A percentile compares a stretch with the other conserved stretches of the same genome.
Evolutionary conservation across 2,329 filamentous ascomycete species (phyloP).

Genomic region (Neofusicoccum parvum): DNA sequence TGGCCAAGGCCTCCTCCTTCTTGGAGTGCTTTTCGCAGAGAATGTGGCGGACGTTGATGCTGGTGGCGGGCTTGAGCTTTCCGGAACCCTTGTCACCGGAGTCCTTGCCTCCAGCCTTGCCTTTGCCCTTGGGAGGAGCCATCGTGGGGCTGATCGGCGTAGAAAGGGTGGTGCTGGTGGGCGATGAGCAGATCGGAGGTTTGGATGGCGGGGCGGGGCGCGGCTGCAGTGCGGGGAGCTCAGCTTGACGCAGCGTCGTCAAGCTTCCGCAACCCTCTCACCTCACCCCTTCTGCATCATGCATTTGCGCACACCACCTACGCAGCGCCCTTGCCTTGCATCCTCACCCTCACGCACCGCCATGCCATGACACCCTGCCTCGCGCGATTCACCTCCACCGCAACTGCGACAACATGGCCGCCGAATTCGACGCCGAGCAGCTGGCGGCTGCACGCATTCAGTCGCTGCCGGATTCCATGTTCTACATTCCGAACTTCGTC

Average conservation of each 20-base stretch:
- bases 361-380: background rate
- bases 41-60: slow-evolving; percentile 75
- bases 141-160: background rate
- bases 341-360: background rate
- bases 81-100: slow-evolving; percentile 38
- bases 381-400: background rate
- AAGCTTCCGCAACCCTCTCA: background rate
- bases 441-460: slow-evolving; percentile 45
- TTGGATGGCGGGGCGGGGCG: slow-evolving; percentile 13
- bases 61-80: slow-evolving; percentile 64
- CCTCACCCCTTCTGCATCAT: background rate
- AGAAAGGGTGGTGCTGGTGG: background rate
- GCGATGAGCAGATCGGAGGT: background rate
- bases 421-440: background rate
- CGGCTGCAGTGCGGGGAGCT: slow-evolving; percentile 14
- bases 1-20: slow-evolving; percentile 73
- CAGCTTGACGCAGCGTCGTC: slow-evolving; percentile 3
- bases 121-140: slow-evolving; percentile 18
- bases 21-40: slow-evolving; percentile 76
- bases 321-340: no score
- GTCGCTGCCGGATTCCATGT: slow-evolving; percentile 66
- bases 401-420: background rate
- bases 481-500: slow-evolving; percentile 87
- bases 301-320: background rate
- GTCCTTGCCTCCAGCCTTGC: slow-evolving; percentile 1